Base-by-base conservation (phyloP, 495 filamentous ascomycete genomes). In the Acidiella bohemica region DNA sequence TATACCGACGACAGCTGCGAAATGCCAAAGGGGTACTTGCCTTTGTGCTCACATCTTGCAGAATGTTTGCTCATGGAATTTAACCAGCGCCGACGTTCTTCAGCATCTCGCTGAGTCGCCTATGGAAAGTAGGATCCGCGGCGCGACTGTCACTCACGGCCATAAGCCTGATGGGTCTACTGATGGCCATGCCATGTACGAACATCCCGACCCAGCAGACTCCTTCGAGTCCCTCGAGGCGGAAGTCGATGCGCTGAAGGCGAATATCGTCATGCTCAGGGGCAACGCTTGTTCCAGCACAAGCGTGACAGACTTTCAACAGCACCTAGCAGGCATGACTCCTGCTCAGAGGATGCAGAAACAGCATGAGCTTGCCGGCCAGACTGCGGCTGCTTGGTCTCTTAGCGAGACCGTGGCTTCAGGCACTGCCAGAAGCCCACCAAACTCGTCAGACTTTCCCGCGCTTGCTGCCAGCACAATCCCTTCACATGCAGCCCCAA, bases 231-330 rank as follows among this genome's bases (percentile, higher is more conserved):
- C 5, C 27, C 39, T 49, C 14, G 37, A 42, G 21, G 31, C 41
- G 5, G 47, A 41, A 19, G 24, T 50, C 26, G 33, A 36, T 28
- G 17, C 17, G 1, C 27, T 50, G 32, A 50, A 50, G 25, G 34
- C 28, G 14, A 31, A 44, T 7, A 36, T 50, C 3, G 5, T 32
- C 7, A 24, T 13, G 21, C 19, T 44, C n/a, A 39, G 31, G 29
- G 33, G 35, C 9, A 19, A 46, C 12, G 36, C 28, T 9, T 23
- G 24, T 6, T 17, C 13, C 19, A 12, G n/a, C 24, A 38, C 16
- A 11, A 13, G 36, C 10, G 4, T 16, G 22, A 9, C 4, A 34
- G 32, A 13, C 5, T 39, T 5, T 28, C 23, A 24, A 7, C 8
- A 11, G 13, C 2, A 16, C 27, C 39, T 13, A 1, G 5, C 19